Base-by-base conservation (phyloP, 1,284 basidiomycete species). In the Ganoderma multipileum region DNA sequence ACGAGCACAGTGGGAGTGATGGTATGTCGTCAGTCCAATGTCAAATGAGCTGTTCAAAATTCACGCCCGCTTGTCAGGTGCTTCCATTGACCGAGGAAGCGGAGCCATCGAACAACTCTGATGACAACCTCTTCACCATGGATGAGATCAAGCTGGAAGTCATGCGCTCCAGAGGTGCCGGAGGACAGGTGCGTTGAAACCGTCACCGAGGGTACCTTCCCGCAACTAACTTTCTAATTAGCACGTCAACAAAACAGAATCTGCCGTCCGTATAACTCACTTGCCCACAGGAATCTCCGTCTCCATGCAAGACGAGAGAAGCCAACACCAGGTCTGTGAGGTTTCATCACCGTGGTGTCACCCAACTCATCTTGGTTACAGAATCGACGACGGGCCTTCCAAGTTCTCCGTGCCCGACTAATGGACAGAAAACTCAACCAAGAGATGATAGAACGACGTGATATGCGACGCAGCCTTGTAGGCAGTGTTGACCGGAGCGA, bases 231-330 rank as follows among this genome's bases (percentile, higher is more conserved):
- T 42, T 20, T 14, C 26, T 67, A 44, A 61, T 3, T 76, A 97
- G 92, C 97, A 99, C 82, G 98, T 99, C 76, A 99, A 99, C 83
- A 96, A 95, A 86, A 99, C 97, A 0, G 98, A 99, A 81, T 98
- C 96, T 0, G 98, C 98, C 1, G 95, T 99, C n/a, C 91, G 98
- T 1, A 81, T 99, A 42, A 98, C 96, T 0, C 98, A 99, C 76
- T 82, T 95, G 16, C 97, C 98, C 0, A 95, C 96, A 0, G 96
- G 97, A 0, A 94, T 99, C 66, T 93, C 92, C 0, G 98, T 99
- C 11, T 97, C 96, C 3, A 99, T 99, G 95, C 98, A 99, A 82
- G 97, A 99, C 76, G 96, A 97, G 72, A 89, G 98, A 11, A 96
- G 93, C 76, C 97, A 99, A 78, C 97, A 99, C 78, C 93, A 95